These are phyloP conservation scores for Ceratocystis eucalypticola DNA, from an alignment of 2,329 filamentous ascomycete genomes.

Conservation along the genomic window DNA sequence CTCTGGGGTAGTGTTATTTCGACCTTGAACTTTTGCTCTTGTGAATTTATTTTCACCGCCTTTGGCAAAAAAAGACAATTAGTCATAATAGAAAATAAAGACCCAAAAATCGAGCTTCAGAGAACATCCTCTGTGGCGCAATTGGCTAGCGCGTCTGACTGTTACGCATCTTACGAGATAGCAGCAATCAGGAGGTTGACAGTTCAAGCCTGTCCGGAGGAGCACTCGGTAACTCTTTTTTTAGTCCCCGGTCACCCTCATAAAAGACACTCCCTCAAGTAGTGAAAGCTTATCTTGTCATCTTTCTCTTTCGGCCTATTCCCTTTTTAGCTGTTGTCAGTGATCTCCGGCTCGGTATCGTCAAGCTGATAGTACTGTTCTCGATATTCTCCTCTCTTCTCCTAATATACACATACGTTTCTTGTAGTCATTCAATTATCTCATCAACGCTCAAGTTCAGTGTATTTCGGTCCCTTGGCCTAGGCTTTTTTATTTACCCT, in stretches of 20 bases:
- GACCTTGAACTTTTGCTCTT: neutral
- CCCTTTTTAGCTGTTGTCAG: too few species aligned
- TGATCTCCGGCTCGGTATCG: too few species aligned
- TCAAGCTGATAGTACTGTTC: too few species aligned
- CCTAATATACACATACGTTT: neutral
- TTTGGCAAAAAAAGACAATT: neutral
- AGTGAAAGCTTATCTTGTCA: too few species aligned
- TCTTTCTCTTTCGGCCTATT: too few species aligned
- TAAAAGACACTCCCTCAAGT: neutral
- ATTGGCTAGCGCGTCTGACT: slow-evolving; percentile 48
- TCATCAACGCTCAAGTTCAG: too few species aligned
- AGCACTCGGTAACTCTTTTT: slow-evolving; percentile 5
- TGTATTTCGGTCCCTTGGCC: neutral
- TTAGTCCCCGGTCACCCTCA: neutral
- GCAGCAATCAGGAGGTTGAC: slow-evolving; percentile 20
- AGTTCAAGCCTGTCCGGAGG: slow-evolving; percentile 20
- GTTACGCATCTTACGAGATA: slow-evolving; percentile 28
- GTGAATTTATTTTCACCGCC: neutral
- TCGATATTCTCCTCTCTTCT: neutral
- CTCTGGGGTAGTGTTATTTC: too few species aligned
- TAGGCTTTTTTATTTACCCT: neutral
- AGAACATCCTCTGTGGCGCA: slow-evolving; percentile 29
- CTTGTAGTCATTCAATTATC: neutral
- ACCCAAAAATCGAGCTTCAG: neutral
- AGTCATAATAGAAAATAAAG: neutral